Base-by-base conservation (phyloP, 306 rosid genomes). In the Gastrolobium bilobum region DNA sequence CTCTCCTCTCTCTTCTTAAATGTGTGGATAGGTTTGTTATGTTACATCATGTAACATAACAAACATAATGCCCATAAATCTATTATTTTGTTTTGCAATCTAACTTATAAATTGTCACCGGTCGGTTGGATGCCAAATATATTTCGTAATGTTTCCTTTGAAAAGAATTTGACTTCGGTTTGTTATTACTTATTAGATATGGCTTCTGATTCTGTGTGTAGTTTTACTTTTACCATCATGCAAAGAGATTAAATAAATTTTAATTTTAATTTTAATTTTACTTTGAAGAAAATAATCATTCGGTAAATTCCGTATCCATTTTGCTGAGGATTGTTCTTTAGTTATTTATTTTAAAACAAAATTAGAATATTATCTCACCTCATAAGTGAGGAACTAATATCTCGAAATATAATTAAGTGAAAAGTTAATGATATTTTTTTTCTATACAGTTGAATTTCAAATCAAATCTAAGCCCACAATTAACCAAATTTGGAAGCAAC, bases 61-160 rank as follows among this genome's bases (percentile, higher is more conserved):
- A n/a, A n/a, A n/a, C n/a, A n/a, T n/a, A n/a, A n/a, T n/a, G n/a
- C n/a, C n/a, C n/a, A n/a, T n/a, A n/a, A 9, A 53, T 47, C 73
- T 48, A 30, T 31, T 47, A 33, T 68, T 68, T 47, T 47, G 44
- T 68, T 68, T 46, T 5, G 76, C 14, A 39, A 52, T 34, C 48
- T 39, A 35, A 35, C 31, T 33, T 13, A n/a, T 6, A 37, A 4
- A 33, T 58, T 5, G n/a, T 62, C 47, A 38, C 2, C 52, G 42
- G 42, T 11, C 6, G 20, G 56, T 68, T 44, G 59, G 6, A 46
- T 47, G 52, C 20, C 38, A 9, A 1, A 5, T 66, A 66, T 66
- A 40, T 43, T 47, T 68, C 48, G 47, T 10, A 10, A 30, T 58
- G 40, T 11, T 59, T 59, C 20, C n/a, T 10, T 59, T 1, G 2